Evolutionary conservation across 768 basidiomycete genomes (phyloP).

Genomic region (Lactifluus subvellereus): DNA sequence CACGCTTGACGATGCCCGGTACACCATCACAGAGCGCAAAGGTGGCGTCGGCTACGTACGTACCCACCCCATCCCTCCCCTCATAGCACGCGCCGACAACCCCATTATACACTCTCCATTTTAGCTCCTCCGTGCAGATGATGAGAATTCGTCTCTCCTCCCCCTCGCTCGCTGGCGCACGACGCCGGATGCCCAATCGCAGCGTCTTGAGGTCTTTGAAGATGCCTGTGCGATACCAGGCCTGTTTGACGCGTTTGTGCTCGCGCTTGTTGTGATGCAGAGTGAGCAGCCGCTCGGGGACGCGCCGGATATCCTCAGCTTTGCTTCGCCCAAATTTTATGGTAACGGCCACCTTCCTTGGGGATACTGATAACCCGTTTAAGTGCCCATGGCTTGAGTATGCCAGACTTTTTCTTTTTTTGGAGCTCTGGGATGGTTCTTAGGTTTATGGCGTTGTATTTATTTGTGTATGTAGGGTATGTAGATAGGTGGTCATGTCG

Average conservation of each 20-base stretch:
- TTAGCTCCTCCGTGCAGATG: conserved; percentile 3
- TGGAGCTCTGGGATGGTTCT: neutral
- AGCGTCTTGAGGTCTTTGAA: conserved; percentile 12
- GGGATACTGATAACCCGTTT: neutral
- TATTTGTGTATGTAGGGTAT: neutral
- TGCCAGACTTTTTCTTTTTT: neutral
- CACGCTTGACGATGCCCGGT: conserved; percentile 4
- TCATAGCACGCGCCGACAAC: neutral
- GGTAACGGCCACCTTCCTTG: neutral
- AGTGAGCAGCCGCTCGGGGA: conserved; percentile 16
- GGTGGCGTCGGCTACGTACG: conserved; percentile 11
- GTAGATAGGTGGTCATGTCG: conserved; percentile 4
- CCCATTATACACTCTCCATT: neutral
- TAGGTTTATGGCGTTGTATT: neutral
- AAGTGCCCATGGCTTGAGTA: neutral
- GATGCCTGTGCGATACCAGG: conserved; percentile 1
- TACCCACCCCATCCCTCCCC: neutral
- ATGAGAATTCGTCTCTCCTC: neutral
- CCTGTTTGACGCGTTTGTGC: conserved; percentile 12
- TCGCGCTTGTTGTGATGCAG: conserved; percentile 13
- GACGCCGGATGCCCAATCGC: neutral
- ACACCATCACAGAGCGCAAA: conserved; percentile 12
- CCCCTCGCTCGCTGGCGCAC: conserved; percentile 18
- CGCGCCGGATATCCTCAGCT: neutral
- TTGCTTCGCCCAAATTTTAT: conserved; percentile 9